phyloP scores from a whole-genome alignment of 768 basidiomycete species.

The Mycena latifolia region DNA sequence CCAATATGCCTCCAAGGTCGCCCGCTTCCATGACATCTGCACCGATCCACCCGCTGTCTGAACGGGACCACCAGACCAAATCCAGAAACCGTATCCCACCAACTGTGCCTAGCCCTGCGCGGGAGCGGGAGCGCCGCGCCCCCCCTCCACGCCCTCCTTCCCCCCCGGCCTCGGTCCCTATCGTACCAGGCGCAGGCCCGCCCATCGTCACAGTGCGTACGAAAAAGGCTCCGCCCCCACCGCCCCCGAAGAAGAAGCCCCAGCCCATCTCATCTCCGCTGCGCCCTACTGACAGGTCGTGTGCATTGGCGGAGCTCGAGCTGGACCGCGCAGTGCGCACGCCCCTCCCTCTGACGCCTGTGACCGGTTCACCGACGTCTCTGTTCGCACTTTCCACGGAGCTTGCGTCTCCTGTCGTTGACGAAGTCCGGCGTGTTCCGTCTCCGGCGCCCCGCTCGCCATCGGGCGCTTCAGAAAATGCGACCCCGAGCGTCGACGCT shows the following conservation, averaged over 20 bases:
- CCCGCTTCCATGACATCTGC: constrained; percentile 23
- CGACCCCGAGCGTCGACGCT: constrained; percentile 18
- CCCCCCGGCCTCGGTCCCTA: constrained; percentile 5
- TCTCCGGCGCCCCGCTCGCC: constrained; percentile 12
- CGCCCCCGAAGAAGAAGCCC: constrained; percentile 41
- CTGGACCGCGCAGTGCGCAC: constrained; percentile 51
- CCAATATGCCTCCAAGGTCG: constrained; percentile 11
- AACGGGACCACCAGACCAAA: constrained; percentile 22
- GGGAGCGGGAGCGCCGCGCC: constrained; percentile 30
- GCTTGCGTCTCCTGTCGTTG: neutral
- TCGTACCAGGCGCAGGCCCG: constrained; percentile 35
- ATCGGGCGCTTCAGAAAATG: constrained; percentile 3
- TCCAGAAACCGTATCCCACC: constrained; percentile 9
- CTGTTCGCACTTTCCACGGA: constrained; percentile 10
- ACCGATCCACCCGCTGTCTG: constrained; percentile 24
- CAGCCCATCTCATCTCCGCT: constrained; percentile 45
- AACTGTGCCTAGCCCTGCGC: neutral
- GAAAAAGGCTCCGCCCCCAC: constrained; percentile 39
- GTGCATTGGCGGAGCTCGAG: constrained; percentile 34
- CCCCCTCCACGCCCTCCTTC: constrained; percentile 36
- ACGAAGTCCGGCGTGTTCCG: neutral
- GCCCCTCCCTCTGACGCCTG: constrained; percentile 54
- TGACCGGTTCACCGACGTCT: constrained; percentile 33
- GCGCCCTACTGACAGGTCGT: constrained; percentile 37
- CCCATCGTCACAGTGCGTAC: constrained; percentile 48